phyloP scores from a whole-genome alignment of 2,329 filamentous ascomycete genomes.

The Scopulariopsis brevicaulis region DNA sequence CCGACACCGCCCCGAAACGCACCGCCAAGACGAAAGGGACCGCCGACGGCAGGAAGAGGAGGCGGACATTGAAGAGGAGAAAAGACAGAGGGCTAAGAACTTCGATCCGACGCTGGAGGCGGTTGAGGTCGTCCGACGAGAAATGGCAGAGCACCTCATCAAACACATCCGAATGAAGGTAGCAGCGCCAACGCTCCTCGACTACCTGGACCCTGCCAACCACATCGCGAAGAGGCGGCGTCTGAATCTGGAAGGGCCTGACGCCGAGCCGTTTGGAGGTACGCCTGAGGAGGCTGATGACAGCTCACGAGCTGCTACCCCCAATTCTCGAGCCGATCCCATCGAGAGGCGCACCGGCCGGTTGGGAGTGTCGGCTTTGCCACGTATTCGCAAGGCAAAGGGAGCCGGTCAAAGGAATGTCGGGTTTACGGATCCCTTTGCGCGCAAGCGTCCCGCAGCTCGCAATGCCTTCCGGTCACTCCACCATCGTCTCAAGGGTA shows the following conservation, averaged over 20 bases:
- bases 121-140: constrained; percentile 63
- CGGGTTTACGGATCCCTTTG: constrained; percentile 44
- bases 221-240: constrained; percentile 70
- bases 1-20: constrained; percentile 20
- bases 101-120: constrained; percentile 86
- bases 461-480: constrained; percentile 63
- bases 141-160: constrained; percentile 78
- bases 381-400: constrained; percentile 64
- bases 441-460: constrained; percentile 44
- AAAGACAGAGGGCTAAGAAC: constrained; percentile 73
- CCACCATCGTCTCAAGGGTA: constrained; percentile 43
- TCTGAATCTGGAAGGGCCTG: constrained; percentile 63
- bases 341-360: constrained; percentile 49
- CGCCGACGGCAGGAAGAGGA: constrained; percentile 61
- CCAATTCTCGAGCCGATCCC: constrained; percentile 49
- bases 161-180: constrained; percentile 82
- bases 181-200: constrained; percentile 67
- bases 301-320: constrained; percentile 51
- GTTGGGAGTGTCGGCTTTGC: constrained; percentile 49
- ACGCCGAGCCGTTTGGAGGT: constrained; percentile 37
- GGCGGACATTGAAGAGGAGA: constrained; percentile 80
- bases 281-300: constrained; percentile 49
- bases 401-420: constrained; percentile 14
- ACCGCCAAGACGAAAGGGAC: constrained; percentile 54
- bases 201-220: constrained; percentile 72